Conservation (phyloP, 176 grass and related monocot species). For the Aegilops sharonensis region DNA sequence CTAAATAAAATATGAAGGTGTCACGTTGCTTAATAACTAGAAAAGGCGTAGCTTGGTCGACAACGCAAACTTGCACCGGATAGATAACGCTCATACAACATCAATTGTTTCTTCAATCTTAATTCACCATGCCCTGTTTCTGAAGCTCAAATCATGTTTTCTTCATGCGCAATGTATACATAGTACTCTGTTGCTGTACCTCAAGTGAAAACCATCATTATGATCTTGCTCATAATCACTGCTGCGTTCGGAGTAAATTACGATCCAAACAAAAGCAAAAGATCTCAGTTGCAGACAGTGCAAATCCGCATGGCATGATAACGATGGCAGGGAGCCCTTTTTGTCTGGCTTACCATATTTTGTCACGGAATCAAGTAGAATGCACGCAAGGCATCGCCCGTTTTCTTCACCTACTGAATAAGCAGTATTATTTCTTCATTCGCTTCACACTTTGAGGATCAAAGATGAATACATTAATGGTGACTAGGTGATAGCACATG, state of each 20-base stretch:
- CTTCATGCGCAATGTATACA: not conserved
- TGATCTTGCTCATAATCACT: conserved; percentile 20
- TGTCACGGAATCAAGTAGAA: not conserved
- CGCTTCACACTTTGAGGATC: not conserved
- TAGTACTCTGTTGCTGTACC: not conserved
- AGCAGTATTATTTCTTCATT: not conserved
- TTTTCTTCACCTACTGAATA: not conserved
- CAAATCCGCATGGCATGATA: not conserved
- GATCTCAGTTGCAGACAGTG: not conserved
- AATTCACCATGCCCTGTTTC: conserved; percentile 8
- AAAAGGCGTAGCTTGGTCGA: conserved; percentile 19
- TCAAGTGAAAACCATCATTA: conserved; percentile 30
- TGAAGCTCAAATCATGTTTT: conserved; percentile 27
- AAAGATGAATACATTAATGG: not conserved
- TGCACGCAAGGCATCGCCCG: conserved; percentile 12
- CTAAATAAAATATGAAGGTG: not conserved
- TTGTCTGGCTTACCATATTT: conserved; percentile 19
- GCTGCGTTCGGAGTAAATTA: conserved; percentile 1
- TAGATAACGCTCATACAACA: not conserved
- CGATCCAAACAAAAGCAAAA: conserved; percentile 31
- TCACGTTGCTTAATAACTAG: not conserved
- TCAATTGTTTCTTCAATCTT: not conserved
- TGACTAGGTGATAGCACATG: not conserved
- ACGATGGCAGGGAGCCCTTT: not conserved
- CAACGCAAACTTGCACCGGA: conserved; percentile 17